Evolutionary conservation across 2,329 filamentous ascomycete species (phyloP), one percentile per base, ranked within the genome.

Genomic region (Lecanicillium sp.): DNA sequence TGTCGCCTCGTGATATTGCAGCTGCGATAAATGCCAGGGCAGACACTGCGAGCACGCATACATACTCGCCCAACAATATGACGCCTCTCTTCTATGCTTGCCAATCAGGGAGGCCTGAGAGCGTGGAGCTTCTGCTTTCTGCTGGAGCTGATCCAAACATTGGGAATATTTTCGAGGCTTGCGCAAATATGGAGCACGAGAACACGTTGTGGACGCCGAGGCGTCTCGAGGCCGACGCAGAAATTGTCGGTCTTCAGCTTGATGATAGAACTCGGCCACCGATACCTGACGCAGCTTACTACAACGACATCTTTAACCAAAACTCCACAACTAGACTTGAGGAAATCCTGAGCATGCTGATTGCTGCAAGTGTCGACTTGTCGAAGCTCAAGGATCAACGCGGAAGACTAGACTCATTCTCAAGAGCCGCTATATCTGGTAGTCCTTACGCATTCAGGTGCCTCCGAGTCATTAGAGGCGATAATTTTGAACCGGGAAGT

Each of bases 61-160:
- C 33, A 24, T 11, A 47, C 19, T 35, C 32, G 21, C 44, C 44
- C 11, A 17, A 17, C 12, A 8, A 21, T 11, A 24, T 42, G 1
- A 51, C 57, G 0, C 56, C 63, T 0, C 49, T 66, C 0, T 58
- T 56, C 21, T 57, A 59, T 14, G 63, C 62, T 20, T 58, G 53
- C 24, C 48, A 40, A 7, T 58, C 58, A 1, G 62, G 58, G 4
- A 39, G 55, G 2, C 56, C 54, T 0, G 60, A 64, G 35, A 56
- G 53, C 1, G 63, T 62, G 0, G 29, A 49, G 0, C 50, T 64
- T 12, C 44, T 66, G 1, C 54, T 65, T 4, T 43, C 53, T 1
- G 60, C 59, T 1, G 62, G 57, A 2, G 59, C 60, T 3, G 47
- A 55, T 37, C 29, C 30, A 4, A 33, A 50, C 2, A 38, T 40